A percentile compares a stretch with the other conserved stretches of the same genome.
Conservation (phyloP, 2,329 filamentous ascomycete genomes). For the Aureobasidium sp. region DNA sequence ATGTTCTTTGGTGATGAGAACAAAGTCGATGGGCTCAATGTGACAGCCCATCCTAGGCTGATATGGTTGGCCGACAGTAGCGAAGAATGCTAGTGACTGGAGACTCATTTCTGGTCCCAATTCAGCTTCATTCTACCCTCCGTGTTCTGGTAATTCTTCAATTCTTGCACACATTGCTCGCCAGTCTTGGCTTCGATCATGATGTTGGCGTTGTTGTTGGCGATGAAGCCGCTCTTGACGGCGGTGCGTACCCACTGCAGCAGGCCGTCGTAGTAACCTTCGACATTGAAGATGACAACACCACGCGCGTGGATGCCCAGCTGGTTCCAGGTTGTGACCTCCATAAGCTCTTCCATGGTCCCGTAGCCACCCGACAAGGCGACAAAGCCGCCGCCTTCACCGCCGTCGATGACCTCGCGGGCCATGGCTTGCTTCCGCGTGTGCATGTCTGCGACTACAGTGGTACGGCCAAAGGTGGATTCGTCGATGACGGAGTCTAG, state of each 20-base stretch:
- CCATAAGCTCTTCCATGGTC: conserved; percentile 91
- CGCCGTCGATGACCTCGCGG: conserved; percentile 71
- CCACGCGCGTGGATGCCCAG: conserved; percentile 79
- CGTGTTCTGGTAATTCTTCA: conserved; percentile 68
- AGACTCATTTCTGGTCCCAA: conserved; percentile 56
- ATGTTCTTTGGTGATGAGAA: not conserved
- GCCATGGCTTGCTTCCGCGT: conserved; percentile 93
- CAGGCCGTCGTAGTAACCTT: conserved; percentile 87
- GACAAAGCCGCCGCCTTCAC: conserved; percentile 78
- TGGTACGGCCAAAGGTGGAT: conserved; percentile 68
- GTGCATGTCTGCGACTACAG: conserved; percentile 92
- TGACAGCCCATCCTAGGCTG: not conserved
- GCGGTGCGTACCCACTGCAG: conserved; percentile 72
- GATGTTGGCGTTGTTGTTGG: conserved; percentile 61
- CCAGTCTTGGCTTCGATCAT: conserved; percentile 66
- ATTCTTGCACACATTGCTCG: conserved; percentile 60
- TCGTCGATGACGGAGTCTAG: conserved; percentile 49
- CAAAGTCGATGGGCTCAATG: not conserved
- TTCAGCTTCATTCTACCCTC: conserved; percentile 69
- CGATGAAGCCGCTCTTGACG: conserved; percentile 70
- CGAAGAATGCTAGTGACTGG: not conserved
- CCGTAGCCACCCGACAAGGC: conserved; percentile 85
- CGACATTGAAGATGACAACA: conserved; percentile 76
- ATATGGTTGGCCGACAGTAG: not conserved
- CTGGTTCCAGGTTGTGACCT: conserved; percentile 87